A percentile compares a stretch with the other conserved stretches of the same genome.
phyloP scores from a whole-genome alignment of 768 basidiomycete genomes.

The Favolaschia claudopus region DNA sequence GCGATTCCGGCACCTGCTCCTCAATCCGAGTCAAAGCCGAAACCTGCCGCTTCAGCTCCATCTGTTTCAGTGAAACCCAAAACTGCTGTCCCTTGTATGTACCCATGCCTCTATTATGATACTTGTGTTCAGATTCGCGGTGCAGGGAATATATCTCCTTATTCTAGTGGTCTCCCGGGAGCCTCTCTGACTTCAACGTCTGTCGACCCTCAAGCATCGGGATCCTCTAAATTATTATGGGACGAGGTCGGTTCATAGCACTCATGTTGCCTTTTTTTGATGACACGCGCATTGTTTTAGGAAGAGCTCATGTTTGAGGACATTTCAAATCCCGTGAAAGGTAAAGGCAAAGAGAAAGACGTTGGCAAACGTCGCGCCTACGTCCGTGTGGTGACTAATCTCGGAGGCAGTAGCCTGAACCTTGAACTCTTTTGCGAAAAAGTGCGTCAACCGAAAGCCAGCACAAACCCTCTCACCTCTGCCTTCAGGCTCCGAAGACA shows the following conservation, averaged over 20 bases:
- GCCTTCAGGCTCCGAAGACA: conserved; percentile 89
- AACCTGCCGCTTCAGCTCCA: conserved; percentile 37
- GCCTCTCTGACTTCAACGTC: conserved; percentile 95
- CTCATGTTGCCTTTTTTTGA: not conserved
- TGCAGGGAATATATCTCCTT: conserved; percentile 90
- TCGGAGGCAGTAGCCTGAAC: conserved; percentile 86
- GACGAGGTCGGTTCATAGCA: conserved; percentile 70
- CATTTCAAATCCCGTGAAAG: conserved; percentile 78
- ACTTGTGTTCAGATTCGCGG: not conserved
- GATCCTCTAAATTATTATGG: conserved; percentile 86
- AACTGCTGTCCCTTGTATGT: conserved; percentile 71
- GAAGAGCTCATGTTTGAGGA: conserved; percentile 99
- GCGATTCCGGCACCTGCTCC: conserved; percentile 36
- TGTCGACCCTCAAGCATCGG: conserved; percentile 71
- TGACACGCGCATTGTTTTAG: conserved; percentile 40
- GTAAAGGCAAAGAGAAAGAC: conserved; percentile 94
- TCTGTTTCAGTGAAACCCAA: conserved; percentile 56
- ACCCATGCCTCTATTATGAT: not conserved
- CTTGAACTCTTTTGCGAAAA: conserved; percentile 90
- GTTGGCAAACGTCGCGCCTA: conserved; percentile 92
- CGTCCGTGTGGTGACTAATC: conserved; percentile 92
- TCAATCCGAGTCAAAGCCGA: conserved; percentile 44
- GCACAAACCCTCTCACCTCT: not conserved
- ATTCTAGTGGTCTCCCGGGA: conserved; percentile 88
- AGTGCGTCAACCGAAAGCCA: conserved; percentile 46